Evolutionary conservation across 176 grass and related monocot genomes (phyloP).

Genomic region (Paspalum notatum): DNA sequence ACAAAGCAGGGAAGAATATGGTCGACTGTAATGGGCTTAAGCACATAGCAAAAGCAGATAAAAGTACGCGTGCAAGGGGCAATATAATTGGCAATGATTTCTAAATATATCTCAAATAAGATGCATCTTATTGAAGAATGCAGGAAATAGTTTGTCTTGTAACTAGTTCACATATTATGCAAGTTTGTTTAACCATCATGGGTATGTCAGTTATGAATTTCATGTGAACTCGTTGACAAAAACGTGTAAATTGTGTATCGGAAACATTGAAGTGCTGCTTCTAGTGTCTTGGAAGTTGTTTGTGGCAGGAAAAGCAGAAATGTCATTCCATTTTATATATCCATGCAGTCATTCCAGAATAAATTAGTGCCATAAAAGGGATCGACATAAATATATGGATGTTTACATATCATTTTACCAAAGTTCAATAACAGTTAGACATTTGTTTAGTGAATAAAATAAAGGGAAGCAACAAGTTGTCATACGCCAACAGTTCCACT

Average conservation of each 20-base stretch:
- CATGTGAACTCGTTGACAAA: constrained; percentile 26
- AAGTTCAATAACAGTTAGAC: background rate
- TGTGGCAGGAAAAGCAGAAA: background rate
- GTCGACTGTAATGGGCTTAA: constrained; percentile 18
- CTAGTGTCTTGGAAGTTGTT: background rate
- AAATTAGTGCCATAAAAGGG: background rate
- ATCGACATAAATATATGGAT: background rate
- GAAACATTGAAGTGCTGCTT: background rate
- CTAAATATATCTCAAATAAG: constrained; percentile 47
- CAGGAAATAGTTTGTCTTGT: constrained; percentile 27
- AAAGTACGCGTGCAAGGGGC: background rate
- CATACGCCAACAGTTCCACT: constrained; percentile 10
- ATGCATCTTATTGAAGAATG: constrained; percentile 11
- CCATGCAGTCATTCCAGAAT: background rate
- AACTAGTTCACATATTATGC: constrained; percentile 25
- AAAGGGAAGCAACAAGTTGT: background rate
- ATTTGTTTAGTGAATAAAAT: constrained; percentile 17
- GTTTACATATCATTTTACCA: background rate
- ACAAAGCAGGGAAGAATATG: constrained; percentile 30
- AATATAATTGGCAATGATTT: constrained; percentile 12
- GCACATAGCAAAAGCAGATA: constrained; percentile 22
- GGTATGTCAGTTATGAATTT: background rate
- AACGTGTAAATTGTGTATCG: background rate
- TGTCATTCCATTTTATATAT: background rate
- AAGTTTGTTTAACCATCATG: constrained; percentile 30